Percentiles rank a stretch among this genome's conserved stretches.
Conservation (phyloP, 345 rosid genomes). For the Sisymbrium altissimum region DNA sequence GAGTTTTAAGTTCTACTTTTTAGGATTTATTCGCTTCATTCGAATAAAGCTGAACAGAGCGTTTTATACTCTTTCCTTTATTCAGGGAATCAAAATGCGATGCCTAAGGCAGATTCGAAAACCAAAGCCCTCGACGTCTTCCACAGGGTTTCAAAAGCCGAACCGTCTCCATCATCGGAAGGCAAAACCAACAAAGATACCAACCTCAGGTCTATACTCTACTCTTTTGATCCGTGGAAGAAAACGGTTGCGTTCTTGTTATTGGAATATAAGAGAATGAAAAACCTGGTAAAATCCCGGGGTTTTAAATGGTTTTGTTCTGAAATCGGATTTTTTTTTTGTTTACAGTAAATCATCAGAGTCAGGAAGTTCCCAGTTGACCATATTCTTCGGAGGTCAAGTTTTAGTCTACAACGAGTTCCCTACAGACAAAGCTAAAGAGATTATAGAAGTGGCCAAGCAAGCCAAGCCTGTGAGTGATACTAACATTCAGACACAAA, state of each 20-base stretch:
- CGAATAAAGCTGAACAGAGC: background rate
- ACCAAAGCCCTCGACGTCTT: background rate
- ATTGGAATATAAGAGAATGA: background rate
- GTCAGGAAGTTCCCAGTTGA: constrained; percentile 43
- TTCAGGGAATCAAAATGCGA: constrained; percentile 19
- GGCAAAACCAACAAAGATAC: constrained; percentile 13
- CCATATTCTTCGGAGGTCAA: constrained; percentile 66
- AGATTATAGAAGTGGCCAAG: constrained; percentile 47
- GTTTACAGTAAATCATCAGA: constrained; percentile 24
- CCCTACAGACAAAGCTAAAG: constrained; percentile 56
- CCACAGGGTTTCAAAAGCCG: background rate
- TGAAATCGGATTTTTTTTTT: background rate
- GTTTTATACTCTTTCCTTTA: background rate
- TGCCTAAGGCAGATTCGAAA: constrained; percentile 1
- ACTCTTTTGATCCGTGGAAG: background rate
- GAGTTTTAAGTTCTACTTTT: too few species aligned
- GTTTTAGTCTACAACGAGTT: constrained; percentile 48
- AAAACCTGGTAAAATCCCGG: too few species aligned
- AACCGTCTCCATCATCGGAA: background rate
- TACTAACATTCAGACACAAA: background rate
- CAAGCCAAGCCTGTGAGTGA: constrained; percentile 20
- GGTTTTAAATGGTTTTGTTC: background rate
- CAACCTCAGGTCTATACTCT: constrained; percentile 13
- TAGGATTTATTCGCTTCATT: background rate
- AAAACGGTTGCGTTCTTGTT: background rate